Percentiles rank a stretch among this genome's conserved stretches.
Conservation (phyloP, 1,139 yeast species). For the Debaryomycetaceae sp. region DNA sequence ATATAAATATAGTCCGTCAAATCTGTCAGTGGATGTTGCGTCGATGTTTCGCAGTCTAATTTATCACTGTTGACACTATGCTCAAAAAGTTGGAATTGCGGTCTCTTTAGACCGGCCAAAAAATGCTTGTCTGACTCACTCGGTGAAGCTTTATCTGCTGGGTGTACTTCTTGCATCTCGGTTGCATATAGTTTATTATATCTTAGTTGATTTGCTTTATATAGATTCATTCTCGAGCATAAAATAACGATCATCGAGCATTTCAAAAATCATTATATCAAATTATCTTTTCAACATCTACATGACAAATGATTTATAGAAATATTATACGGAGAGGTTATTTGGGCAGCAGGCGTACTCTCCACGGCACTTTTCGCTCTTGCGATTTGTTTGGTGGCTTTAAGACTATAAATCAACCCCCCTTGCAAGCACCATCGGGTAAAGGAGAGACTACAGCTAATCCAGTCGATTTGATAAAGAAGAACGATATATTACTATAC, state of each 20-base stretch:
- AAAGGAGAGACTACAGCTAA: slow-evolving; percentile 41
- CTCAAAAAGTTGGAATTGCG: not conserved
- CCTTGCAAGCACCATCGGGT: slow-evolving; percentile 31
- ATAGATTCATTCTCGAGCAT: not conserved
- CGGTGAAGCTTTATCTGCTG: not conserved
- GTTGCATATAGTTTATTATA: not conserved
- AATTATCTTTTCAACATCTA: no score
- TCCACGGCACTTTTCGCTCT: not conserved
- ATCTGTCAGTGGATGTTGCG: not conserved
- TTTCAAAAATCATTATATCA: not conserved
- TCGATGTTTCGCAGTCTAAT: not conserved
- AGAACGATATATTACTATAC: slow-evolving; percentile 42
- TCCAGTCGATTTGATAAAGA: slow-evolving; percentile 45
- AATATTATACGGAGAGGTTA: not conserved
- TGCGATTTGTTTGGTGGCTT: slow-evolving; percentile 28
- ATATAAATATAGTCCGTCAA: slow-evolving; percentile 3
- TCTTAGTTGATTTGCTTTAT: not conserved
- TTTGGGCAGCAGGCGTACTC: not conserved
- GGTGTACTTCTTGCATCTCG: not conserved
- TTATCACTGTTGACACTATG: not conserved
- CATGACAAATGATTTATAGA: not conserved
- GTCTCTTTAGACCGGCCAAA: not conserved
- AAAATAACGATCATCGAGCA: not conserved
- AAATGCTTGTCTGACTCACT: not conserved
- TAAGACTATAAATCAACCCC: slow-evolving; percentile 15